Base-by-base conservation (phyloP, 345 rosid genomes). In the Acer campestre region DNA sequence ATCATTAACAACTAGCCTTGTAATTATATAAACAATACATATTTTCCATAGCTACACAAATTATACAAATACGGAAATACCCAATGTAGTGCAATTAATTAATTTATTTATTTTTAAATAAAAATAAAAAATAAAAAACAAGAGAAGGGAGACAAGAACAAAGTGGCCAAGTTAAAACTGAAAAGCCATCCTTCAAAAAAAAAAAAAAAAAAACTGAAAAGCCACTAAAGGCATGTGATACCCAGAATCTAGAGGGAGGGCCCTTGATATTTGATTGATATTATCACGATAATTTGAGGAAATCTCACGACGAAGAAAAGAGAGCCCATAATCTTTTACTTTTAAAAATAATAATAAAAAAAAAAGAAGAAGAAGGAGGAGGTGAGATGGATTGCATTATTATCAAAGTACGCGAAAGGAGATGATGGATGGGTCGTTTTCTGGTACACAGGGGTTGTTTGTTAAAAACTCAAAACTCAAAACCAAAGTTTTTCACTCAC, bases 341-440 rank as follows among this genome's bases (percentile, higher is more conserved):
- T 35, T 4, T 3, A 35, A 35, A 35, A 27, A 71, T 55, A 58
- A 42, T 20, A n/a, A 40, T 9, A 65, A 72, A 61, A 65, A 65
- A 35, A 6, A 40, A 9, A 5, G n/a, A 18, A 17, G 8, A 51
- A 16, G 10, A 63, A 29, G 65, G 8, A 18, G 7, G 23, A 18
- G 58, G 68, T 77, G 82, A 80, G 82, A 81, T 83, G 86, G 89
- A 81, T 58, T 75, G 62, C 85, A 80, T 79, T 81, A 78, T 64
- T 77, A 78, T 80, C 67, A 79, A 86, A 78, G 79, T 70, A 79
- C 83, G 82, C 44, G 84, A 79, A 79, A 58, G 46, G 67, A 20
- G 53, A 71, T 68, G 53, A 71, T 68, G 84, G 86, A 82, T 74
- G 81, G 83, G 88, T 87, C 86, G 88, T 87, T 84, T 77, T 84